phyloP scores from a whole-genome alignment of 1,139 yeast genomes.

The Sugiyamaella xylanicola region DNA sequence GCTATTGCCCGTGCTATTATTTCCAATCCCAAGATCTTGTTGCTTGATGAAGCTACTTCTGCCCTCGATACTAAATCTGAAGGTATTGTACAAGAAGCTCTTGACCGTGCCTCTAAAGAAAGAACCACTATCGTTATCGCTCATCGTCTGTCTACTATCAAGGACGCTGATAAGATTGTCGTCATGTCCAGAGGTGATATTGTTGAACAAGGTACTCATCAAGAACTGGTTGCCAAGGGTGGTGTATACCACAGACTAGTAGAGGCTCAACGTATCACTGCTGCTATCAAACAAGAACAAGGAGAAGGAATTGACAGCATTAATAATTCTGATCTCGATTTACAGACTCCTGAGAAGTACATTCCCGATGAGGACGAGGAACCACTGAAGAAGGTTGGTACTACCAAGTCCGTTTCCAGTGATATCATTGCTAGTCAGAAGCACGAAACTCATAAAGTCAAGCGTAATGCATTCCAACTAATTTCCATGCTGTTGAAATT shows the following conservation, averaged over 20 bases:
- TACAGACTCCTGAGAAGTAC: slow-evolving; percentile 14
- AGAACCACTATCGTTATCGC: slow-evolving; percentile 79
- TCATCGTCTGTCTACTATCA: slow-evolving; percentile 73
- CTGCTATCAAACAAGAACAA: slow-evolving; percentile 3
- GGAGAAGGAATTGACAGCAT: slow-evolving; percentile 20
- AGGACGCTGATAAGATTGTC: slow-evolving; percentile 49
- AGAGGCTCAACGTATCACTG: slow-evolving; percentile 40
- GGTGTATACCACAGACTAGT: slow-evolving; percentile 44
- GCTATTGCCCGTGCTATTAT: slow-evolving; percentile 84
- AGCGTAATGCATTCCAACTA: slow-evolving; percentile 26
- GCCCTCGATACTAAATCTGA: slow-evolving; percentile 75
- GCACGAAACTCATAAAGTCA: slow-evolving; percentile 10
- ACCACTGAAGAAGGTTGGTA: slow-evolving; percentile 21
- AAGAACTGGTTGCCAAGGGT: slow-evolving; percentile 39
- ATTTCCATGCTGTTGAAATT: slow-evolving; percentile 32
- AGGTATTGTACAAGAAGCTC: slow-evolving; percentile 52
- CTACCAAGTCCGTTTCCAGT: slow-evolving; percentile 24
- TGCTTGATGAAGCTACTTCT: slow-evolving; percentile 79
- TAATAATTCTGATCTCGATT: slow-evolving; percentile 21
- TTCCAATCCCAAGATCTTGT: slow-evolving; percentile 60
- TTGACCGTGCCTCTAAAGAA: slow-evolving; percentile 61
- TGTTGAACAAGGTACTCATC: slow-evolving; percentile 49
- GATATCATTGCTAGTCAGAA: slow-evolving; percentile 20
- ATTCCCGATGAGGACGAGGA: slow-evolving; percentile 21
- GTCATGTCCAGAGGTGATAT: slow-evolving; percentile 48